Conservation (phyloP, 1,284 basidiomycete genomes). For the Pseudozyma tsukubaensis region DNA sequence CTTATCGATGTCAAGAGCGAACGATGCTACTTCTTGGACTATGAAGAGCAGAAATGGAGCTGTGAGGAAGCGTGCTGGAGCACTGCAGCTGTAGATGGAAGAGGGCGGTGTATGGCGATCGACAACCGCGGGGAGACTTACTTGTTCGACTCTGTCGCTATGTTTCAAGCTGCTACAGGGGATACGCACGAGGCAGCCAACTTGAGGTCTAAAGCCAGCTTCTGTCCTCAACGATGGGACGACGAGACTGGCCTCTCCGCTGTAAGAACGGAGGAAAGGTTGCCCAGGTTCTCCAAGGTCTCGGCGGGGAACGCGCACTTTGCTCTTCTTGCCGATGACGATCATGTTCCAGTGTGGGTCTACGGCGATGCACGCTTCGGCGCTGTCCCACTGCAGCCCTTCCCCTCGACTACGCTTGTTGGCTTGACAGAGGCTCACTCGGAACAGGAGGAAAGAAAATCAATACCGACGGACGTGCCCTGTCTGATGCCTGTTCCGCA, state of each 20-base stretch:
- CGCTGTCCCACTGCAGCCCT: conserved; percentile 19
- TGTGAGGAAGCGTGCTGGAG: conserved; percentile 14
- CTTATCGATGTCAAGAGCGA: conserved; percentile 1
- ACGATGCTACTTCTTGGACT: conserved; percentile 8
- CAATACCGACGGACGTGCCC: conserved; percentile 6
- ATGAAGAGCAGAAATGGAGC: background rate
- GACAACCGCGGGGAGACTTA: conserved; percentile 7
- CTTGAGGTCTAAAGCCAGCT: background rate
- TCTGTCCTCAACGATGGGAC: background rate
- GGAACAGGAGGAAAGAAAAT: too few species aligned
- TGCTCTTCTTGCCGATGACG: conserved; percentile 12
- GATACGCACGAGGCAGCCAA: background rate
- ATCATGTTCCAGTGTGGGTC: conserved; percentile 15
- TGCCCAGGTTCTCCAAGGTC: conserved; percentile 21
- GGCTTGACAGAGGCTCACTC: background rate
- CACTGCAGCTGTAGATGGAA: conserved; percentile 22
- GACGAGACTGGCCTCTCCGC: too few species aligned
- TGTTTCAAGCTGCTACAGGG: conserved; percentile 7
- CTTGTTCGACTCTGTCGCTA: conserved; percentile 14
- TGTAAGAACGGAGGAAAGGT: conserved; percentile 3
- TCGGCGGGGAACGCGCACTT: conserved; percentile 40
- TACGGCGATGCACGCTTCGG: conserved; percentile 36
- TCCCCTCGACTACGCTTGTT: background rate
- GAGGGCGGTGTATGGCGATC: conserved; percentile 21
- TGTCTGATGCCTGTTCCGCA: conserved; percentile 24